Base-by-base conservation (phyloP, 257 asterid species). In the Capsicum pubescens region DNA sequence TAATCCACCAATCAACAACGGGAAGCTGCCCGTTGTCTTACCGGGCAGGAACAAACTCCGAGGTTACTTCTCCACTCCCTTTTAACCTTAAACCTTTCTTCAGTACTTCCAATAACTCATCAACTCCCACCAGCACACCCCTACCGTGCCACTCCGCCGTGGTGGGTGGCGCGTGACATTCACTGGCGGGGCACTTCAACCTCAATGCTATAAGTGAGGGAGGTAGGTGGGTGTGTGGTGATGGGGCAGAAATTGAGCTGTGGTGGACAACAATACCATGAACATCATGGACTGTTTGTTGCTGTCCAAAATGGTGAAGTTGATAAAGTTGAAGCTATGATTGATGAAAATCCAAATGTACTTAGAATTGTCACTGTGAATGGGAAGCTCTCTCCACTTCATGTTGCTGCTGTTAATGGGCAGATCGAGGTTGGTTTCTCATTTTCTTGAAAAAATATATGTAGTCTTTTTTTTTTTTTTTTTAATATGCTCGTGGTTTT, bases 221-320 rank as follows among this genome's bases (percentile, higher is more conserved):
- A 83, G 59, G 36, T 26, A 26, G 32, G 2, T 26, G 32, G 32
- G 32, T 26, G 32, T 26, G 32, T 35, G 84, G 17, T 35, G 79
- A 94, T 94, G 98, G 98, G 97, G 13, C 97, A 92, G 91, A 84
- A 89, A 5, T 69, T 91, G 76, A 94, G 97, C 67, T 94, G 97
- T 90, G 60, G 98, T 90, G 60, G 84, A 16, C 91, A 85, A 83
- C 91, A 84, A 85, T 8, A 69, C 76, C 87, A 50, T 35, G 95
- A 88, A 54, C 86, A 88, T 48, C 86, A 85, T 39, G 94, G 86
- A 59, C 83, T 93, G 46, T 93, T 94, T 78, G 67, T 42, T 69
- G 97, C 93, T 26, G 95, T 93, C 82, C 94, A 91, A 67, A 91
- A 88, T 87, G 98, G 97, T 3, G 94, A 93, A 89, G 85, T 93